phyloP scores from a whole-genome alignment of 208 protist species.

The Balamuthia mandrillaris region DNA sequence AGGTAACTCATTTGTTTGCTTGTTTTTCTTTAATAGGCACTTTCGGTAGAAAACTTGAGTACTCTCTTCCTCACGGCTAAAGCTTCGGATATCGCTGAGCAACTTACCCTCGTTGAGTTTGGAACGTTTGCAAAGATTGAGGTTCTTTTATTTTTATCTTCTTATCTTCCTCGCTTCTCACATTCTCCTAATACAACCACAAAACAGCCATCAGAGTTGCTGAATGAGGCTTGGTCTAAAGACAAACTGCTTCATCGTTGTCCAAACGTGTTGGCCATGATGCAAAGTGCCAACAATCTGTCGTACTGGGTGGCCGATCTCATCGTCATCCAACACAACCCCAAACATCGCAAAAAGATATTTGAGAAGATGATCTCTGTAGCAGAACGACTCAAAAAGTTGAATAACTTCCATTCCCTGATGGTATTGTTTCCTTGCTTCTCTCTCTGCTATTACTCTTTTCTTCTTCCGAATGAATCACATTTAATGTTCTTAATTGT shows the following conservation, averaged over 20 bases:
- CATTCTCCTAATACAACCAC: too few species aligned
- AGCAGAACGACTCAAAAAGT: neutral
- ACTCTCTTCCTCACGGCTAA: too few species aligned
- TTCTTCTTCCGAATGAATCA: neutral
- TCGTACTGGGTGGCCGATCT: constrained; percentile 20
- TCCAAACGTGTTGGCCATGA: constrained; percentile 25
- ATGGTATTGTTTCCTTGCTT: constrained; percentile 44
- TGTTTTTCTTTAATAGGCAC: too few species aligned
- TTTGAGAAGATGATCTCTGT: constrained; percentile 2
- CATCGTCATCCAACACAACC: neutral
- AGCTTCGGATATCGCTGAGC: too few species aligned
- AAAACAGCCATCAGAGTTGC: neutral
- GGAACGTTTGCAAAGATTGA: neutral
- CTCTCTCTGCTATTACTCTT: neutral
- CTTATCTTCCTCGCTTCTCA: neutral
- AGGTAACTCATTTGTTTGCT: too few species aligned
- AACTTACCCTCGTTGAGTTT: constrained; percentile 7
- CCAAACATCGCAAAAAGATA: constrained; percentile 11
- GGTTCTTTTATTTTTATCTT: neutral
- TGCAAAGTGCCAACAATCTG: constrained; percentile 9
- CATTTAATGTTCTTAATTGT: neutral
- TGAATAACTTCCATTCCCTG: constrained; percentile 53
- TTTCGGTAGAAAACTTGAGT: too few species aligned
- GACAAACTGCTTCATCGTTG: neutral
- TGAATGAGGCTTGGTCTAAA: constrained; percentile 1